A percentile compares a stretch with the other conserved stretches of the same genome.
Conservation (phyloP, 169 alveolate species). For the Theileria sp. region DNA sequence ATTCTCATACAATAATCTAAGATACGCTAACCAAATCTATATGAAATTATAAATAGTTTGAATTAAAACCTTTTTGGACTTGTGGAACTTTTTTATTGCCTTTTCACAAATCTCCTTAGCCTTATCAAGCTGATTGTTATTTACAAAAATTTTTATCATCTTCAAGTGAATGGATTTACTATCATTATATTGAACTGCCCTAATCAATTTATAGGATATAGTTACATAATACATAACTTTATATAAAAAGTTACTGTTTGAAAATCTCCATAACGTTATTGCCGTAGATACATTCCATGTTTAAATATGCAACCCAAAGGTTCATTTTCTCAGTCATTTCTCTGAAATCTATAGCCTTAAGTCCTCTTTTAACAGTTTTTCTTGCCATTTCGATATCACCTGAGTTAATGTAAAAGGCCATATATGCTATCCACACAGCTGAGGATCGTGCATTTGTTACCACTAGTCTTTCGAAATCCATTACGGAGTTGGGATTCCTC, state of each 20-base stretch:
- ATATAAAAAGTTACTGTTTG: slow-evolving; percentile 22
- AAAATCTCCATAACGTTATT: slow-evolving; percentile 70
- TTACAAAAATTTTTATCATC: slow-evolving; percentile 61
- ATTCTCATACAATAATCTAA: slow-evolving; percentile 46
- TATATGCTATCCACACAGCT: slow-evolving; percentile 69
- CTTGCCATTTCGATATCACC: slow-evolving; percentile 79
- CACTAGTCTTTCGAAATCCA: slow-evolving; percentile 53
- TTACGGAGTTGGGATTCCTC: slow-evolving; percentile 38
- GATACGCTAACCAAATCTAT: slow-evolving; percentile 58
- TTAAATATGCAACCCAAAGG: slow-evolving; percentile 79
- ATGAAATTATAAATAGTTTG: not conserved
- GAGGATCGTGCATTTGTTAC: slow-evolving; percentile 54
- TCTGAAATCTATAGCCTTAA: slow-evolving; percentile 74
- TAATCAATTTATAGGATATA: not conserved
- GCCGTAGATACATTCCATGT: slow-evolving; percentile 82
- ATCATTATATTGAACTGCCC: slow-evolving; percentile 71
- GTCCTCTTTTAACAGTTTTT: slow-evolving; percentile 76
- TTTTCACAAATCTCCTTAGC: slow-evolving; percentile 68
- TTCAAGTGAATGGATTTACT: slow-evolving; percentile 69
- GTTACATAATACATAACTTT: not conserved
- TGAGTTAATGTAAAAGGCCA: slow-evolving; percentile 76
- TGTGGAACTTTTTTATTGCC: slow-evolving; percentile 69
- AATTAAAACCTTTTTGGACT: slow-evolving; percentile 69
- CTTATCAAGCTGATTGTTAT: slow-evolving; percentile 56
- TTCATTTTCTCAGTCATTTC: slow-evolving; percentile 75